Conservation (phyloP, 371 early-diverging fungal genomes). For the Mortierella sp. region DNA sequence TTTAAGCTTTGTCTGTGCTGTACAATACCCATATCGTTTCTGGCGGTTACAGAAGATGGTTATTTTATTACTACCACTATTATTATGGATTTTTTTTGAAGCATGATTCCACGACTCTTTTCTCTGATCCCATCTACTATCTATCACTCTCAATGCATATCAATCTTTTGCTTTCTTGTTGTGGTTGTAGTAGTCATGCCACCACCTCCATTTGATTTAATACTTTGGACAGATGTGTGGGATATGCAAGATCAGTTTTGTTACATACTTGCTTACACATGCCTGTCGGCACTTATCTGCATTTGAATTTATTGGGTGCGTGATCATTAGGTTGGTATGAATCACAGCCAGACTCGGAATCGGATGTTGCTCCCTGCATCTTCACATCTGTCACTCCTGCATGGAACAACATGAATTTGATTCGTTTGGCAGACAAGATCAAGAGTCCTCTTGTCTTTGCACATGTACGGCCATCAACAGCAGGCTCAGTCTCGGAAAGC, state of each 20-base stretch:
- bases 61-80: no score
- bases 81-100: no score
- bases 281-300: background rate
- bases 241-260: background rate
- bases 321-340: conserved; percentile 81
- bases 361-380: conserved; percentile 76
- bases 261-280: background rate
- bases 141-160: background rate
- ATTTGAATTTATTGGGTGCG: background rate
- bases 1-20: background rate
- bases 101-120: no score
- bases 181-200: no score
- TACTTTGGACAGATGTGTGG: background rate
- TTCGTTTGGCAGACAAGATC: conserved; percentile 85
- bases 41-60: no score
- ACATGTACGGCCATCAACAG: conserved; percentile 87
- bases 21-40: background rate
- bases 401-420: conserved; percentile 88
- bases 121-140: no score
- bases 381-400: conserved; percentile 91
- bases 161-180: background rate
- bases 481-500: conserved; percentile 84
- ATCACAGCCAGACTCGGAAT: conserved; percentile 59
- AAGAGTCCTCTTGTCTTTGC: conserved; percentile 85
- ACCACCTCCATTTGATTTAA: background rate